These are phyloP conservation scores for Talaromyces verruculosus DNA, from an alignment of 2,329 filamentous ascomycete genomes.

Conservation along the genomic window DNA sequence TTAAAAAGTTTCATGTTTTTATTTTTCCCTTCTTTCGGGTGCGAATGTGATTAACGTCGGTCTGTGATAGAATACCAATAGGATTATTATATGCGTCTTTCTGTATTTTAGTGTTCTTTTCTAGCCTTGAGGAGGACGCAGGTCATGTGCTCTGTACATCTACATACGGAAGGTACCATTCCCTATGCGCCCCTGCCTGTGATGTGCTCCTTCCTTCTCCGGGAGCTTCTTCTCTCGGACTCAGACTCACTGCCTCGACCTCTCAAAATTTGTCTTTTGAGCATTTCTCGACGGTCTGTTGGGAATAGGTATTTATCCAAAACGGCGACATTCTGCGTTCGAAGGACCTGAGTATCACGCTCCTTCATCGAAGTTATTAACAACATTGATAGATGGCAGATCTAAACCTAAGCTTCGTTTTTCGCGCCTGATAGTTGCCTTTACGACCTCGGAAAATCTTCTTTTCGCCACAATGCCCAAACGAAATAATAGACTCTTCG, in stretches of 20 bases:
- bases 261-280: background rate
- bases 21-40: background rate
- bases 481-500: slow-evolving; percentile 26
- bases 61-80: slow-evolving; percentile 15
- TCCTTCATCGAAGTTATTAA: background rate
- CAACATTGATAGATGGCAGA: background rate
- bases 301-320: background rate
- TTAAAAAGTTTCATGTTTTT: slow-evolving; percentile 18
- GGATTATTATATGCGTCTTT: slow-evolving; percentile 17
- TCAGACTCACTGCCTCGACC: too few species aligned
- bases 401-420: background rate
- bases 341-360: background rate
- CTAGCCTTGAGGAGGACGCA: background rate
- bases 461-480: slow-evolving; percentile 14
- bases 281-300: background rate
- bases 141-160: background rate
- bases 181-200: background rate
- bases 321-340: background rate
- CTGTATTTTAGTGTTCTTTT: background rate
- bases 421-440: background rate
- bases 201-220: background rate
- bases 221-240: background rate
- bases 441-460: background rate
- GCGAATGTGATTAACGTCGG: background rate
- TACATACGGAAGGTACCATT: background rate